Evolutionary conservation across 2,329 filamentous ascomycete genomes (phyloP), one percentile per base, ranked within the genome.

Genomic region (Penicillium glabrum): DNA sequence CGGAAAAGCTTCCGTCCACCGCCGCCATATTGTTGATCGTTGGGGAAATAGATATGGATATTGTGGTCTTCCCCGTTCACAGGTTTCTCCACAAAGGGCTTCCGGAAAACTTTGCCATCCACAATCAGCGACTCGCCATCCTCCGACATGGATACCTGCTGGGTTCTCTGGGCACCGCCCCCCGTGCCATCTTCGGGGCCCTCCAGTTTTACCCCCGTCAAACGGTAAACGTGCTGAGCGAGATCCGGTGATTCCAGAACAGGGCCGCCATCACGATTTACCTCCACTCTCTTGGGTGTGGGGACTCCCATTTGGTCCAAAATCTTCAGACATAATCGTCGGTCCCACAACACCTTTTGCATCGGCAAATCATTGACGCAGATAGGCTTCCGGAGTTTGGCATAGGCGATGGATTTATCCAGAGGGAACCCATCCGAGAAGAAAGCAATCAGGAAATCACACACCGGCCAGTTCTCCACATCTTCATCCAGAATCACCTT

Each of bases 11-110:
- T 90, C 57, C 96, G 85, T 26, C 92, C 96, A 57, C 95, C 95
- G 47, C 93, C 93, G 4, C 93, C 92, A 47, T 90, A 85, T 43
- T 90, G 89, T 56, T 79, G 72, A 59, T 75, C 74, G 60, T 88
- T 89, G 23, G 93, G 91, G 69, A 96, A 98, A 77, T 98, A 99
- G 54, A 99, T 97, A 76, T 96, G 89, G 67, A 99, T 96, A 72
- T 99, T 99, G 78, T 99, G 95, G 69, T 99, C 93, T 76, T 99
- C 95, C 33, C 95, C 95, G 69, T 91, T 97, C n/a, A 92, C 93
- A 0, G 95, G 95, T 74, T 99, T 99, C 72, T 99, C 95, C 37
- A 99, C 95, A 70, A 99, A 99, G 0, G 95, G 95, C 71, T 99
- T 99, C 66, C 84, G 88, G 46, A 99, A 82, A 4, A 87, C 75